Conservation (phyloP, 352 stramenopile species). For the Globisporangium spiculum region DNA sequence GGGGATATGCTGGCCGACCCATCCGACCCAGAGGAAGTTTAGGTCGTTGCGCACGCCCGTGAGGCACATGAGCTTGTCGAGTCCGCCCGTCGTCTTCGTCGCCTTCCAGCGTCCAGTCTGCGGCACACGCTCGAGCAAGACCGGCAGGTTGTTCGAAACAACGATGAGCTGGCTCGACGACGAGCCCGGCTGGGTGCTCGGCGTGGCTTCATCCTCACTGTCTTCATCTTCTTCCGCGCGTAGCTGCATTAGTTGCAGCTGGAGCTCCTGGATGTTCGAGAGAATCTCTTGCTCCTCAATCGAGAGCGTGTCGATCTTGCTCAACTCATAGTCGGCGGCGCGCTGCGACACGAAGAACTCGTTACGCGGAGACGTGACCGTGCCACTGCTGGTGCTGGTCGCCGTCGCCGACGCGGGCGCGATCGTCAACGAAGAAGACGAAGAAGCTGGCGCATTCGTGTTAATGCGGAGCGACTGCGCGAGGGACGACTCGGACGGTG, state of each 20-base stretch:
- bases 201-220: constrained; percentile 46
- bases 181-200: constrained; percentile 14
- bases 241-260: constrained; percentile 83
- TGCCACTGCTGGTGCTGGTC: constrained; percentile 7
- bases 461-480: constrained; percentile 15
- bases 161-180: constrained; percentile 73
- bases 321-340: constrained; percentile 64
- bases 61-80: constrained; percentile 84
- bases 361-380: constrained; percentile 52
- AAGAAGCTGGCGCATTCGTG: not conserved
- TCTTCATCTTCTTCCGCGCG: constrained; percentile 63
- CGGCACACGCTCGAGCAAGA: constrained; percentile 68
- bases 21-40: constrained; percentile 87
- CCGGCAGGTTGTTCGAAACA: constrained; percentile 84
- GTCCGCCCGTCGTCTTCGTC: constrained; percentile 80
- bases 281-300: constrained; percentile 88
- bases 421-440: constrained; percentile 3
- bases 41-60: constrained; percentile 63
- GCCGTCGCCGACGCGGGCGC: not conserved
- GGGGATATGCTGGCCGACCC: constrained; percentile 85
- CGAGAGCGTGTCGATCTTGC: constrained; percentile 64
- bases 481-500: not conserved
- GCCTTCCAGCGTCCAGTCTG: constrained; percentile 81
- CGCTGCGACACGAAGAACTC: constrained; percentile 80
- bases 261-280: constrained; percentile 87